phyloP scores from a whole-genome alignment of 2,329 filamentous ascomycete species.

The Xylaria digitata region DNA sequence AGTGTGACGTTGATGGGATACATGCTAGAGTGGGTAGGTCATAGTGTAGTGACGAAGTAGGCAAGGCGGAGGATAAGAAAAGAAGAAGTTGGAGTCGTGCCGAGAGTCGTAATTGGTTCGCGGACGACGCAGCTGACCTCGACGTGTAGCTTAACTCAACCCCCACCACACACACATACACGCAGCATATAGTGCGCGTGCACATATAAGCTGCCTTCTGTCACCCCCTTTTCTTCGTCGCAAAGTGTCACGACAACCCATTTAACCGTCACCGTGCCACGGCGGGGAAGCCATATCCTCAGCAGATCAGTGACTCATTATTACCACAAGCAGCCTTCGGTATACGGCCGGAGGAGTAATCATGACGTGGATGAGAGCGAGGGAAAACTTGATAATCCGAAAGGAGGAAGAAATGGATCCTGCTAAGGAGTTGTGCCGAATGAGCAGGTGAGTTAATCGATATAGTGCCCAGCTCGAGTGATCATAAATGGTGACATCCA shows the following conservation, averaged over 20 bases:
- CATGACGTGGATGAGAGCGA: neutral
- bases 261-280: neutral
- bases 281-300: neutral
- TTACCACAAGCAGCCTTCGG: neutral
- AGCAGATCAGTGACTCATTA: neutral
- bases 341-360: neutral
- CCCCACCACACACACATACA: slow-evolving; percentile 3
- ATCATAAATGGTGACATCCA: slow-evolving; percentile 14
- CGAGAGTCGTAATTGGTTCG: slow-evolving; percentile 51
- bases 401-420: neutral
- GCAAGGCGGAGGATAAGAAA: slow-evolving; percentile 3
- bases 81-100: slow-evolving; percentile 31
- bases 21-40: neutral
- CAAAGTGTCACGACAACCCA: neutral
- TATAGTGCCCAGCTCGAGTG: neutral
- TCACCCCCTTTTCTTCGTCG: neutral
- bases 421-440: neutral
- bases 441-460: slow-evolving; percentile 8
- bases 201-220: slow-evolving; percentile 1
- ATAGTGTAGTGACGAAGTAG: neutral
- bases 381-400: neutral
- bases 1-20: slow-evolving; percentile 13
- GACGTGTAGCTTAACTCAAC: slow-evolving; percentile 14
- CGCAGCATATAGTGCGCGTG: neutral
- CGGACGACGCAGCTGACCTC: slow-evolving; percentile 54